Conservation (phyloP, 139 green algal species). For the Mychonastes homosphaera region DNA sequence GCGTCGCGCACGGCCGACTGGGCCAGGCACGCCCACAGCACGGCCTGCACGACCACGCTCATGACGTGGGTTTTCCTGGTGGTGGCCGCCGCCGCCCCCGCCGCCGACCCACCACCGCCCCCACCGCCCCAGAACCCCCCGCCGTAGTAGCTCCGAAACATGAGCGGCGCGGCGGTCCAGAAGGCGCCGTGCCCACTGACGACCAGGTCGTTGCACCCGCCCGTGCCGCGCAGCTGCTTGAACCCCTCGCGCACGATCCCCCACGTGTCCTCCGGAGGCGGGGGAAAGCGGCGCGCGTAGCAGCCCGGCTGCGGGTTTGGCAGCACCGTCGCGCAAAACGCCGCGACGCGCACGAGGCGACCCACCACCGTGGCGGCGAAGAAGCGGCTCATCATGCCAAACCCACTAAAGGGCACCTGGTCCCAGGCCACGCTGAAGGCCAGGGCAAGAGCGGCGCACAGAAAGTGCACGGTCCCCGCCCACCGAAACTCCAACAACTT, state of each 20-base stretch:
- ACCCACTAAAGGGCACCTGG: constrained; percentile 61
- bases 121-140: not conserved
- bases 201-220: constrained; percentile 74
- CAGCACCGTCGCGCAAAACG: constrained; percentile 74
- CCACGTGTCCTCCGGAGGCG: constrained; percentile 32
- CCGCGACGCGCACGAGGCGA: constrained; percentile 41
- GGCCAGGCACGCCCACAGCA: constrained; percentile 42
- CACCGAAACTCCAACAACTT: constrained; percentile 20
- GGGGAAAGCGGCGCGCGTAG: constrained; percentile 57
- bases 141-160: constrained; percentile 49
- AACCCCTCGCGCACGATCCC: constrained; percentile 45
- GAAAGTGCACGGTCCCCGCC: constrained; percentile 48
- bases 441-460: constrained; percentile 44
- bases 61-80: not conserved
- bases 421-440: constrained; percentile 52
- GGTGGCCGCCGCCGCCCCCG: not conserved
- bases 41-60: not conserved
- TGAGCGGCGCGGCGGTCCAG: constrained; percentile 47
- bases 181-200: constrained; percentile 60
- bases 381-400: constrained; percentile 58
- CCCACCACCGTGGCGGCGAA: too few relatives aligned
- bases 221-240: constrained; percentile 41
- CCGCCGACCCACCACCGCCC: too few relatives aligned
- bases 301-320: constrained; percentile 60
- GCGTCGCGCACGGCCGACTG: constrained; percentile 42